Conservation (phyloP, 108 stramenopile genomes). For the Cyclotella choctawhatcheeana region DNA sequence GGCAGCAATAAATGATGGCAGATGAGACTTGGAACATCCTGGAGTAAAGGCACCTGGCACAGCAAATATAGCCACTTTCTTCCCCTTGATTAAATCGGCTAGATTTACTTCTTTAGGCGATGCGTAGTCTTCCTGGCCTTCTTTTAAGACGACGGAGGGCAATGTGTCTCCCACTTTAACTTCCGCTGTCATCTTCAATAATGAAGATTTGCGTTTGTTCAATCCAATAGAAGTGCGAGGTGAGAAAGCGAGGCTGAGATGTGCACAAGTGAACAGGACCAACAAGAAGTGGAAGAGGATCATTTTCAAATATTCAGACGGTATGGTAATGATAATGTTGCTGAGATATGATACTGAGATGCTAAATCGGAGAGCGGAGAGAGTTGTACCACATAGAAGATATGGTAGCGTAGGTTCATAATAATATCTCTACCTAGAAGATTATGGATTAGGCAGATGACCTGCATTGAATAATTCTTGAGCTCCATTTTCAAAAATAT, state of each 20-base stretch:
- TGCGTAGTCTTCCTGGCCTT: conserved; percentile 65
- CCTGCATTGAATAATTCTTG: too few relatives aligned
- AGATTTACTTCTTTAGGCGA: conserved; percentile 61
- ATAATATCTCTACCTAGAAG: too few relatives aligned
- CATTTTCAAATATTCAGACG: too few relatives aligned
- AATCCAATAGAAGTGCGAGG: conserved; percentile 15
- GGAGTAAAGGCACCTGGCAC: conserved; percentile 93
- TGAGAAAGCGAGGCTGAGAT: conserved; percentile 43
- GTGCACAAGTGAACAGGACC: too few relatives aligned
- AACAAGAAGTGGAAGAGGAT: too few relatives aligned
- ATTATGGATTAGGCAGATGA: too few relatives aligned
- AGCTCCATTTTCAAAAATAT: too few relatives aligned
- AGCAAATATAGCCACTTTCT: conserved; percentile 89
- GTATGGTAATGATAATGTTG: too few relatives aligned
- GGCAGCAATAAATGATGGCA: conserved; percentile 86
- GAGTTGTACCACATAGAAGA: too few relatives aligned
- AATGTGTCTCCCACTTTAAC: conserved; percentile 80
- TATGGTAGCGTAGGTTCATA: too few relatives aligned
- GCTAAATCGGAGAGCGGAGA: too few relatives aligned
- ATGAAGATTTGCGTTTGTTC: conserved; percentile 16
- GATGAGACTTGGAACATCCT: conserved; percentile 83
- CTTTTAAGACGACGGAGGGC: conserved; percentile 64
- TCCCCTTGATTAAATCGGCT: conserved; percentile 71
- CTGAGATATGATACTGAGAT: too few relatives aligned
- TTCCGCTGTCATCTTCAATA: conserved; percentile 53